A percentile compares a stretch with the other conserved stretches of the same genome.
Conservation (phyloP, 768 basidiomycete species). For the Leucogyrophana mollusca region DNA sequence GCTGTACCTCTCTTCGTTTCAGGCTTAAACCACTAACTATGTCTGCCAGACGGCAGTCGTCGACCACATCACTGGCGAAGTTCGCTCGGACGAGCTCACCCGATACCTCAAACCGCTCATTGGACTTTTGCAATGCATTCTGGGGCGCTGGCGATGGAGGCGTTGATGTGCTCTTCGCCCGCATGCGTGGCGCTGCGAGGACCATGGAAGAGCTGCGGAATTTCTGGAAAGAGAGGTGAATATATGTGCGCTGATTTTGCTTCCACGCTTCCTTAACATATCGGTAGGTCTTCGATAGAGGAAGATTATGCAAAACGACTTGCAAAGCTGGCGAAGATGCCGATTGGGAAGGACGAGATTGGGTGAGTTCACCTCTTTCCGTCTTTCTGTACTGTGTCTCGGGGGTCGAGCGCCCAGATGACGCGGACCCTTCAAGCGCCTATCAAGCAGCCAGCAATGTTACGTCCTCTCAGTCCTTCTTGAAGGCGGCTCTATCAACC, state of each 20-base stretch:
- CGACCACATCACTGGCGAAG: conserved; percentile 76
- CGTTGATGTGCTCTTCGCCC: conserved; percentile 86
- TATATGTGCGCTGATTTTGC: conserved; percentile 5
- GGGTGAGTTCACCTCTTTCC: conserved; percentile 59
- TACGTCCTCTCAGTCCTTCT: too few species aligned
- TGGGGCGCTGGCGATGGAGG: conserved; percentile 89
- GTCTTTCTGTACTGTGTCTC: background rate
- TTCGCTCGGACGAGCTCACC: conserved; percentile 58
- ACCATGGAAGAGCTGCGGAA: conserved; percentile 86
- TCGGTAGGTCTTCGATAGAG: conserved; percentile 77
- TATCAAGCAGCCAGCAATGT: too few species aligned
- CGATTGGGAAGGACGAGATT: conserved; percentile 87
- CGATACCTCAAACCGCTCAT: conserved; percentile 43
- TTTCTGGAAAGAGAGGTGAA: conserved; percentile 95
- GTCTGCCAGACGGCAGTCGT: conserved; percentile 77
- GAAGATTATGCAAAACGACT: conserved; percentile 93
- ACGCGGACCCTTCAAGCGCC: background rate
- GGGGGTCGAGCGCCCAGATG: conserved; percentile 1
- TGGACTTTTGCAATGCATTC: conserved; percentile 96
- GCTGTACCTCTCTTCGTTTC: conserved; percentile 12
- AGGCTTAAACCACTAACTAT: conserved; percentile 34
- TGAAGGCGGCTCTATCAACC: background rate
- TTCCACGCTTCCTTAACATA: conserved; percentile 1
- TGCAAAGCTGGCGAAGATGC: conserved; percentile 69
- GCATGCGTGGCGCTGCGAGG: conserved; percentile 81